These are phyloP conservation scores for Pseudogymnoascus sp. DNA, from an alignment of 2,329 filamentous ascomycete genomes.

Conservation along the genomic window DNA sequence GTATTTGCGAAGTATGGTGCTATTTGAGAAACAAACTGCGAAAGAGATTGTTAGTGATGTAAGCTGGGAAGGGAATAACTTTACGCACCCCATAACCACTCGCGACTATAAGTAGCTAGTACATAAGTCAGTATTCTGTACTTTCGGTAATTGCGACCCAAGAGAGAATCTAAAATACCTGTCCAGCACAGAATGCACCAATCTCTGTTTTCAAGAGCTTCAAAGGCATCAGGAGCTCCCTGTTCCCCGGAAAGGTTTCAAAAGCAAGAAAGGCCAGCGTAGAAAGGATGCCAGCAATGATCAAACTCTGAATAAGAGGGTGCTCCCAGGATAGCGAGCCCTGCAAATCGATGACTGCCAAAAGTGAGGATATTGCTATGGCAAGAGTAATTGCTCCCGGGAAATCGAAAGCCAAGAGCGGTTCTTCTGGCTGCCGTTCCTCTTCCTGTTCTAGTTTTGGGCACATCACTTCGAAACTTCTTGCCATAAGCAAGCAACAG, in stretches of 20 bases:
- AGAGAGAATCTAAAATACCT: constrained; percentile 12
- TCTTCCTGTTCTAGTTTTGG: constrained; percentile 10
- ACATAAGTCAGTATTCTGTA: constrained; percentile 3
- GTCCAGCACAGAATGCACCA: constrained; percentile 17
- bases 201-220: constrained; percentile 18
- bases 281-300: constrained; percentile 14
- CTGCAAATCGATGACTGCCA: constrained; percentile 17
- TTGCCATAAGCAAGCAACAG: constrained; percentile 16
- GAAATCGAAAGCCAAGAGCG: constrained; percentile 16
- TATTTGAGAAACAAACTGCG: constrained; percentile 19
- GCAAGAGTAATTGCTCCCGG: constrained; percentile 19
- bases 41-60: constrained; percentile 11
- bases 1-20: constrained; percentile 13
- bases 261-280: constrained; percentile 15
- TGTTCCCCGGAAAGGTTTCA: constrained; percentile 17
- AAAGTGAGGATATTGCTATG: constrained; percentile 17
- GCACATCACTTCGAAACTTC: constrained; percentile 11
- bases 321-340: constrained; percentile 16
- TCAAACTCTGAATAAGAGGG: constrained; percentile 14
- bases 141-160: not conserved
- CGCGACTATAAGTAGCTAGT: constrained; percentile 17
- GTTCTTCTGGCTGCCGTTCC: constrained; percentile 3
- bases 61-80: not conserved
- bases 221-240: constrained; percentile 19
- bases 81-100: constrained; percentile 18